These are phyloP conservation scores for Eragrostis nindensis DNA, from an alignment of 176 grass and related monocot genomes.

Conservation along the genomic window DNA sequence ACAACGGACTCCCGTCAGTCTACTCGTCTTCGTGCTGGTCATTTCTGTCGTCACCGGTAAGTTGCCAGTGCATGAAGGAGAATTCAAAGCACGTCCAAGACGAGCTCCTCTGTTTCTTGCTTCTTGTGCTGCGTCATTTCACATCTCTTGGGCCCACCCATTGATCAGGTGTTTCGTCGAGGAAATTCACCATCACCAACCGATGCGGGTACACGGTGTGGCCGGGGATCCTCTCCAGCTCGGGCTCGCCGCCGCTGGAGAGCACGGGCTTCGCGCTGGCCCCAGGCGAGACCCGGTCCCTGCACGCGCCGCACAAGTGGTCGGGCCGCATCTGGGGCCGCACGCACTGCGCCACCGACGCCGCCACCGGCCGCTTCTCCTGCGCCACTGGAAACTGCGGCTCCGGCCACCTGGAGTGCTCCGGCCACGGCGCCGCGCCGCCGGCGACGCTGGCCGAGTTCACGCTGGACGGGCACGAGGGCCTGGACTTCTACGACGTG, in stretches of 20 bases:
- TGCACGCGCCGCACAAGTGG: constrained; percentile 70
- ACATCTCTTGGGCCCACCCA: no score
- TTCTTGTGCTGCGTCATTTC: not conserved
- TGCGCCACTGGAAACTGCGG: constrained; percentile 81
- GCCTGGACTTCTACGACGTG: constrained; percentile 86
- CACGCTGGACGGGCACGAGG: constrained; percentile 58
- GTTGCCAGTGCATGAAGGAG: not conserved
- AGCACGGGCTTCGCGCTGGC: constrained; percentile 76
- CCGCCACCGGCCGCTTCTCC: not conserved
- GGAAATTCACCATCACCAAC: constrained; percentile 83
- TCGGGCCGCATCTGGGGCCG: constrained; percentile 92
- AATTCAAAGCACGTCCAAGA: no score
- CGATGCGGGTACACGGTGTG: constrained; percentile 78
- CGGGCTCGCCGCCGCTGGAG: constrained; percentile 62
- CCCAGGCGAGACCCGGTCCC: constrained; percentile 55
- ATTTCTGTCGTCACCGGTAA: not conserved
- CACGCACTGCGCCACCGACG: constrained; percentile 64
- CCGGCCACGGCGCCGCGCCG: constrained; percentile 59
- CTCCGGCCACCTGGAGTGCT: constrained; percentile 71
- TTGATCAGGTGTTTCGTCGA: constrained; percentile 3
- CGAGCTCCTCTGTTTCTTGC: not conserved
- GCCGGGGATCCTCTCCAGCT: constrained; percentile 82
- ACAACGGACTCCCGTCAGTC: not conserved
- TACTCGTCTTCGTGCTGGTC: not conserved
- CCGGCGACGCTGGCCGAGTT: constrained; percentile 87